Evolutionary conservation across 768 basidiomycete species (phyloP), one percentile per base, ranked within the genome.

Genomic region (Leucocoprinus leucothites): DNA sequence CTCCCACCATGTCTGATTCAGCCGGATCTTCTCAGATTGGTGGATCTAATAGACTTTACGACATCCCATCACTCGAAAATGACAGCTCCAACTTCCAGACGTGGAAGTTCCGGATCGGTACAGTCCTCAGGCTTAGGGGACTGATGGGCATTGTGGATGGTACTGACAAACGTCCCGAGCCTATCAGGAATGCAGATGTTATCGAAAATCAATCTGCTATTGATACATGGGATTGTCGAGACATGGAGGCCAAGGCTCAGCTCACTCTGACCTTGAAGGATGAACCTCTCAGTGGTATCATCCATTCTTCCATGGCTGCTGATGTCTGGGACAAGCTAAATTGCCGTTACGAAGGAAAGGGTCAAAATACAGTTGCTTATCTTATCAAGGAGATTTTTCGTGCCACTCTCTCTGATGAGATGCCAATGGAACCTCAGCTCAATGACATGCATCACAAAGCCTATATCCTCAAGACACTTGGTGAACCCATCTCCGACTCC

Each of bases 181-280:
- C 22, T 4, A 44, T 22, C 14, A 8, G 21, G 18, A 22, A 44
- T 6, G 9, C 42, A 3, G 21, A 21, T 44, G 21, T 22, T 21
- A 18, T 24, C 18, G 21, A 3, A 19, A 44, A 44, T 24, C 22
- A 24, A 6, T 6, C 16, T 4, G 22, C 3, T 5, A 44, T 44
- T 19, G 26, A 43, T 7, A 21, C 44, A 13, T 60, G 59, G 59
- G 13, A 34, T 24, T 5, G 19, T 25, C 38, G 19, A 5, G 59
- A 62, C 38, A 53, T 46, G 11, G 61, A 62, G 24, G 57, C 61
- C 9, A 22, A 19, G 16, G 61, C 59, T 8, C 59, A 60, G 36
- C 58, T 62, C 5, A 53, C 42, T 28, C 54, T 62, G n/a, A 60
- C 59, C 21, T 47, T 62, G 34, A 60, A 60, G 52, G 59, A 63